Percentiles rank a stretch among this genome's conserved stretches.
Evolutionary conservation across 176 grass and related monocot genomes (phyloP).

Genomic region (Bonia amplexicaulis): DNA sequence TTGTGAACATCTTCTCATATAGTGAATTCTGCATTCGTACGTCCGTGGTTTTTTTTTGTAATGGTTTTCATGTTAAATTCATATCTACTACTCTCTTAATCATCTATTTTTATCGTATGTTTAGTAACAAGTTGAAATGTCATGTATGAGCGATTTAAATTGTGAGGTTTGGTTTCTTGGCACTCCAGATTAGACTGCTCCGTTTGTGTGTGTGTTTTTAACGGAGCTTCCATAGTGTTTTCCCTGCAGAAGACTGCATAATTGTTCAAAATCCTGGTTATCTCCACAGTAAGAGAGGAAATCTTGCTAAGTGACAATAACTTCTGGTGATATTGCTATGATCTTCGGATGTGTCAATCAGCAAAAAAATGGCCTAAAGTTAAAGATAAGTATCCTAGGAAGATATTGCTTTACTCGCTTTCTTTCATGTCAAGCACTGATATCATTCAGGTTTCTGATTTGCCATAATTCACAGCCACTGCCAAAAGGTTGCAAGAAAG

Average conservation of each 20-base stretch:
- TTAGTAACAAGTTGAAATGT: not conserved
- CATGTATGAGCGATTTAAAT: slow-evolving; percentile 10
- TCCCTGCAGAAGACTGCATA: not conserved
- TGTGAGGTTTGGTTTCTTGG: not conserved
- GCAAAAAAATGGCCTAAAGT: slow-evolving; percentile 12
- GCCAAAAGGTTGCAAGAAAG: slow-evolving; percentile 27
- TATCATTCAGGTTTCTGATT: slow-evolving; percentile 23
- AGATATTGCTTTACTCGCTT: slow-evolving; percentile 42
- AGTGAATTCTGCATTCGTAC: too few species aligned
- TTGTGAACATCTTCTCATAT: too few species aligned
- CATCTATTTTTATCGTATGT: too few species aligned
- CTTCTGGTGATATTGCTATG: not conserved
- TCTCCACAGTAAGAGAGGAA: not conserved
- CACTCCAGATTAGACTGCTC: not conserved
- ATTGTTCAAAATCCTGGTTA: not conserved
- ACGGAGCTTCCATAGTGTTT: not conserved
- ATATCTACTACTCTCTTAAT: too few species aligned
- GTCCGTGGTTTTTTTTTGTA: too few species aligned
- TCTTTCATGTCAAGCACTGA: slow-evolving; percentile 46
- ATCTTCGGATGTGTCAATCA: slow-evolving; percentile 4
- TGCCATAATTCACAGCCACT: slow-evolving; percentile 7
- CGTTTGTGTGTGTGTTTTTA: not conserved
- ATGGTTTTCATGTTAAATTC: too few species aligned
- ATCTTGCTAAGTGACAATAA: not conserved
- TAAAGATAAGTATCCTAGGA: slow-evolving; percentile 43